phyloP scores from a whole-genome alignment of 331 rosid species.

The Quercus tomentella region DNA sequence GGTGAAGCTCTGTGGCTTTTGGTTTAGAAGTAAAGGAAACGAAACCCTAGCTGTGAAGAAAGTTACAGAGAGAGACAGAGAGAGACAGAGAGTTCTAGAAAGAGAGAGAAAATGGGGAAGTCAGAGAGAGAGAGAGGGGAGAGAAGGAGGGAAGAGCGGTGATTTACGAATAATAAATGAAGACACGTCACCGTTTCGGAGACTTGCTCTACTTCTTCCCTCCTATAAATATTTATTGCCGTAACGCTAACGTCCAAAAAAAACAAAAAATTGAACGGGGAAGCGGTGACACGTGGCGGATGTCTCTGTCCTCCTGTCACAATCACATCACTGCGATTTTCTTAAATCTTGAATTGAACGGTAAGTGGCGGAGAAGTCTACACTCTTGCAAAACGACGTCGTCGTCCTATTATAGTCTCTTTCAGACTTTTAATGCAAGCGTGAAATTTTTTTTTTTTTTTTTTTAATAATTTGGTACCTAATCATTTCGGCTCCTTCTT shows the following conservation, averaged over 20 bases:
- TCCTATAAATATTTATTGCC: slow-evolving; percentile 35
- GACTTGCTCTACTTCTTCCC: slow-evolving; percentile 1
- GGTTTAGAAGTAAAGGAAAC: slow-evolving; percentile 52
- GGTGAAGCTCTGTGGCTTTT: slow-evolving; percentile 20
- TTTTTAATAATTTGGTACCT: too few species aligned
- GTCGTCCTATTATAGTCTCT: background rate
- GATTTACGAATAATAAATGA: slow-evolving; percentile 39
- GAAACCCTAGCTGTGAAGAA: slow-evolving; percentile 61
- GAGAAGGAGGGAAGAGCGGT: slow-evolving; percentile 40
- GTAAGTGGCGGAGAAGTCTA: slow-evolving; percentile 28
- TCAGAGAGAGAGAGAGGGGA: slow-evolving; percentile 14
- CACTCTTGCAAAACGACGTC: slow-evolving; percentile 12
- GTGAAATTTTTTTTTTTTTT: too few species aligned
- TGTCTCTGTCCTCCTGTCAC: slow-evolving; percentile 15
- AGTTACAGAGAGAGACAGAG: slow-evolving; percentile 22
- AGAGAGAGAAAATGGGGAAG: slow-evolving; percentile 19
- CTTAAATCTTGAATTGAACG: slow-evolving; percentile 41
- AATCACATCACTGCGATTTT: slow-evolving; percentile 27
- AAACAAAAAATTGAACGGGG: background rate
- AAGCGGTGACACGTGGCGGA: slow-evolving; percentile 37
- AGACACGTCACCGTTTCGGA: slow-evolving; percentile 48
- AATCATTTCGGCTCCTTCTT: too few species aligned
- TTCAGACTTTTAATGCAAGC: too few species aligned
- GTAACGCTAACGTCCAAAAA: slow-evolving; percentile 40
- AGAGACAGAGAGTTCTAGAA: slow-evolving; percentile 3